Evolutionary conservation across 345 rosid genomes (phyloP), one percentile per base, ranked within the genome.

Genomic region (Dimocarpus longan): DNA sequence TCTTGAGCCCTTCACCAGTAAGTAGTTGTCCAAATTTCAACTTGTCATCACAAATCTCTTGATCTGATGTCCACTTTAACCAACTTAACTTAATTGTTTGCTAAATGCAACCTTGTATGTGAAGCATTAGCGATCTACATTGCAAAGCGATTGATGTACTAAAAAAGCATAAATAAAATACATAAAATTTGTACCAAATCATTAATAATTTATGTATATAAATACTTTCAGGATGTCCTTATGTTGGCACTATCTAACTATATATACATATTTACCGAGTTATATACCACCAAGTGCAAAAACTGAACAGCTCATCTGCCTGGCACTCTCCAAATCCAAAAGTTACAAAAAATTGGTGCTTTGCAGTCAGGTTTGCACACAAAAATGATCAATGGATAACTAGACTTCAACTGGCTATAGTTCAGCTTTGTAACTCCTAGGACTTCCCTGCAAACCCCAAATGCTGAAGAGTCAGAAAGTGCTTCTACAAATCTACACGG

Each of bases 371-470:
- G 57, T 18, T 9, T 21, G 28, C 1, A 0, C 24, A 5, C n/a
- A 57, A 32, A 9, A 56, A 32, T 32, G 26, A 21, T 11, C 44
- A 42, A 9, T 4, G 44, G 3, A 18, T 39, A 11, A 0, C 19
- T 5, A 56, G 10, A 72, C 32, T 56, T 57, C 65, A 26, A 32
- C 28, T 24, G 18, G 22, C 32, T n/a, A 24, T 22, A 10, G 28
- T 16, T 54, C 28, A 72, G 18, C 22, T 63, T 62, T 43, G 2
- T 57, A 21, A 5, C 7, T 13, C 16, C 73, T 19, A 73, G 10
- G 19, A 39, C 57, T 48, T 19, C 77, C 68, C 37, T 80, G 78
- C 70, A 21, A 22, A n/a, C 5, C 50, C 46, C 22, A 13, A 42
- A 54, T 22, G 32, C 8, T 5, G 4, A 54, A 10, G 32, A 24